These are phyloP conservation scores for Hanseniaspora guilliermondii DNA, from an alignment of 805 yeast genomes.

Conservation along the genomic window DNA sequence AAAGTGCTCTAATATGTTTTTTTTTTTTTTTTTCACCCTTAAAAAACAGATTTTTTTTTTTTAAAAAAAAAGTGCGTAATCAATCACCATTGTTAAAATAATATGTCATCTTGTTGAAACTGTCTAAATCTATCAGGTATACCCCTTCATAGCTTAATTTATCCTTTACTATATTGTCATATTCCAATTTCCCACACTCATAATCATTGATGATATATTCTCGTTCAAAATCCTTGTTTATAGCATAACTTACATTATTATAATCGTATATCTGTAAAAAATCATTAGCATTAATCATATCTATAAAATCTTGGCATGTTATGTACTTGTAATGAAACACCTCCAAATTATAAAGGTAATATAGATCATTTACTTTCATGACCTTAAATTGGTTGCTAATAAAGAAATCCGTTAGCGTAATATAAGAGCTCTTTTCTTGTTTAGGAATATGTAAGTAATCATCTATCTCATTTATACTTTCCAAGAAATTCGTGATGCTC, in stretches of 20 bases:
- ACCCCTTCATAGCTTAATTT: neutral
- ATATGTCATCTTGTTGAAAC: neutral
- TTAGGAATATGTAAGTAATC: neutral
- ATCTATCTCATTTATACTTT: neutral
- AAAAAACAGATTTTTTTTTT: constrained; percentile 6
- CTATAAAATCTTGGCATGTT: neutral
- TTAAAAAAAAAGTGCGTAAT: constrained; percentile 17
- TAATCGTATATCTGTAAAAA: neutral
- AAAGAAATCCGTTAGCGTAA: neutral
- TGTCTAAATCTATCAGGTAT: neutral
- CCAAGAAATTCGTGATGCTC: neutral
- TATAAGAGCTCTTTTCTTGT: neutral
- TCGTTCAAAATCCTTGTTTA: neutral
- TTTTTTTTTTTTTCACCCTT: neutral
- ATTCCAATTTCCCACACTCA: neutral
- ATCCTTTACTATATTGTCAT: neutral
- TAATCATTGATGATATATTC: neutral
- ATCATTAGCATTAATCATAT: neutral
- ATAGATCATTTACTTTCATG: neutral
- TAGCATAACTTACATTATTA: neutral
- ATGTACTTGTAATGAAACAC: neutral
- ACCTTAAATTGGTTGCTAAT: neutral
- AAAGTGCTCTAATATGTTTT: neutral
- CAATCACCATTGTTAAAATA: constrained; percentile 12
- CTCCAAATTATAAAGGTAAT: neutral